Evolutionary conservation across 192 early-diverging fungal species (phyloP).

Genomic region (Pilaira anomala): DNA sequence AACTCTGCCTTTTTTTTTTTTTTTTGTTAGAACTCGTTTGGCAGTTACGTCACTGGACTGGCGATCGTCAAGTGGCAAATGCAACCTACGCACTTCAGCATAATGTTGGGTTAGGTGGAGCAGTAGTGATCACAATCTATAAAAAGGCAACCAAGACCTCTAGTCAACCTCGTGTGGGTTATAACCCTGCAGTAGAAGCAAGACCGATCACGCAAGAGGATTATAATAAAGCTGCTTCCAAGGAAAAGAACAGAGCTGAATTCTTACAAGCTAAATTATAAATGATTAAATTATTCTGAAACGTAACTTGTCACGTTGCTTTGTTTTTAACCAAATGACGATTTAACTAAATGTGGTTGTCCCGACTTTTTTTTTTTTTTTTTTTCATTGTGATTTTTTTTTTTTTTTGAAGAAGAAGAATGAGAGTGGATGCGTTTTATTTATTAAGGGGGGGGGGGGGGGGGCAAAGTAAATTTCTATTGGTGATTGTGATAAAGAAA

Average conservation of each 20-base stretch:
- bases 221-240: conserved; percentile 49
- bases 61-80: conserved; percentile 64
- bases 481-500: too few species aligned
- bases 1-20: too few species aligned
- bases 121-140: conserved; percentile 64
- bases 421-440: too few species aligned
- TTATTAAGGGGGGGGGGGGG: too few species aligned
- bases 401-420: too few species aligned
- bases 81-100: conserved; percentile 66
- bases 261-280: conserved; percentile 37
- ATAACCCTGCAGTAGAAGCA: conserved; percentile 61
- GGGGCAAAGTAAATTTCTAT: too few species aligned
- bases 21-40: conserved; percentile 52
- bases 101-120: conserved; percentile 73
- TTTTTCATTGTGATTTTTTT: too few species aligned
- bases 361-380: too few species aligned
- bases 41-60: conserved; percentile 65
- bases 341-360: too few species aligned
- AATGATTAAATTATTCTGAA: neutral
- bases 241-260: conserved; percentile 31
- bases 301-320: too few species aligned
- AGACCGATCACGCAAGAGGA: conserved; percentile 56
- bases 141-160: conserved; percentile 46
- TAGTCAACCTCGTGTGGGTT: conserved; percentile 40
- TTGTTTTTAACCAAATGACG: too few species aligned